Conservation (phyloP, 495 filamentous ascomycete species). For the Pseudevernia furfuracea region DNA sequence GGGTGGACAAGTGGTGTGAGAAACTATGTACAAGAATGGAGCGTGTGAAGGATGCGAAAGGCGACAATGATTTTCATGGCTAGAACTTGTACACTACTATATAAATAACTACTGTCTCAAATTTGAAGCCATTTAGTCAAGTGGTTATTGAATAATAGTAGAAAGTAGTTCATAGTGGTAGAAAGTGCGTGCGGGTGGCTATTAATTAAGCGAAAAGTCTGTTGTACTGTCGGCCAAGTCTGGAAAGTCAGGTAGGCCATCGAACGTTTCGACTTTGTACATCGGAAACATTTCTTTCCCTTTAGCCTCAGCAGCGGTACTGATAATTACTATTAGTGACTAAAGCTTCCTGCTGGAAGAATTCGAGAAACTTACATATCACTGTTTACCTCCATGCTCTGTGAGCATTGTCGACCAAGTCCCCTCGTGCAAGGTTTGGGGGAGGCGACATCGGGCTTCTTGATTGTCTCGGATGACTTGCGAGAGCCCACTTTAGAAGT, state of each 20-base stretch:
- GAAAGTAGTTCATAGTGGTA: too few species aligned
- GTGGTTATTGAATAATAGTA: too few species aligned
- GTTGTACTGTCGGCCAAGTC: not conserved
- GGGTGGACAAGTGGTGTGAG: too few species aligned
- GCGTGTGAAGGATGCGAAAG: too few species aligned
- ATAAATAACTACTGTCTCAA: too few species aligned
- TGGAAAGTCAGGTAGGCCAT: not conserved
- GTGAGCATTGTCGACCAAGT: not conserved
- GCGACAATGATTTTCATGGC: too few species aligned
- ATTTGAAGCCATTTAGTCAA: too few species aligned
- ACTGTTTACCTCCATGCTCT: not conserved
- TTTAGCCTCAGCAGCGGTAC: not conserved
- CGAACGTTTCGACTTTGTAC: not conserved
- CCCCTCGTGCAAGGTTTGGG: not conserved
- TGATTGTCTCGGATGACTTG: not conserved
- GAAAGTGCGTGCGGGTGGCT: too few species aligned
- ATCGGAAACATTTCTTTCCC: not conserved
- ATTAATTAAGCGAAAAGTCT: too few species aligned
- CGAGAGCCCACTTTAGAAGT: not conserved
- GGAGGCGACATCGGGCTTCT: not conserved
- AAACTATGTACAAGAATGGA: too few species aligned
- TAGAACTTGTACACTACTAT: too few species aligned
- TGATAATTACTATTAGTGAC: not conserved
- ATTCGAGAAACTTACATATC: not conserved
- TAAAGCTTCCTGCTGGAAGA: not conserved